Conservation (phyloP, 73 alveolate species). For the Durusdinium trenchii region DNA sequence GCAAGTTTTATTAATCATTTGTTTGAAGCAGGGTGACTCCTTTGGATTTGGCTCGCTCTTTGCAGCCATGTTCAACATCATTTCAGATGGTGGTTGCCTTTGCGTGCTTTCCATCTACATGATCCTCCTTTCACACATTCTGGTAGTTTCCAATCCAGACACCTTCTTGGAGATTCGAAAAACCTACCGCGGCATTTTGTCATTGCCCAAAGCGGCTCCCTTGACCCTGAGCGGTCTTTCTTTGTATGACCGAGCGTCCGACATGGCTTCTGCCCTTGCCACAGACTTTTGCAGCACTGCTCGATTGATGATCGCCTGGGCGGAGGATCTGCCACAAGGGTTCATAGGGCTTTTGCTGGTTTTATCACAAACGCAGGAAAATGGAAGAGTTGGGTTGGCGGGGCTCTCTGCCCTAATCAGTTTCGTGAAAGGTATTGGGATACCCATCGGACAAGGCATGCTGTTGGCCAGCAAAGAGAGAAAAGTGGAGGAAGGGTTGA, state of each 20-base stretch:
- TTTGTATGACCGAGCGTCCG: background rate
- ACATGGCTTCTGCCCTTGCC: background rate
- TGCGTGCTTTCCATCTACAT: background rate
- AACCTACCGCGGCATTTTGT: background rate
- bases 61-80: background rate
- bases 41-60: too few species aligned
- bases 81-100: background rate
- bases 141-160: background rate
- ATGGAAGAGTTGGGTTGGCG: background rate
- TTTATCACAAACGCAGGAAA: background rate
- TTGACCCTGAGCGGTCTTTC: background rate
- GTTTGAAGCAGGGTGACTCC: too few species aligned
- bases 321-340: slow-evolving; percentile 45
- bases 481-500: too few species aligned
- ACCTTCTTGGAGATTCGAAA: background rate
- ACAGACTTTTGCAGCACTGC: background rate
- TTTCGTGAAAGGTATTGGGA: background rate
- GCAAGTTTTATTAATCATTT: too few species aligned
- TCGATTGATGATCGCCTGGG: background rate
- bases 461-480: background rate
- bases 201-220: background rate
- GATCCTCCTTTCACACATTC: background rate
- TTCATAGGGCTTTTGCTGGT: background rate
- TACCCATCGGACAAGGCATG: background rate
- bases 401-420: background rate